These are phyloP conservation scores for Limnomonas spitsbergensis DNA, from an alignment of 139 green algal genomes.

Conservation along the genomic window DNA sequence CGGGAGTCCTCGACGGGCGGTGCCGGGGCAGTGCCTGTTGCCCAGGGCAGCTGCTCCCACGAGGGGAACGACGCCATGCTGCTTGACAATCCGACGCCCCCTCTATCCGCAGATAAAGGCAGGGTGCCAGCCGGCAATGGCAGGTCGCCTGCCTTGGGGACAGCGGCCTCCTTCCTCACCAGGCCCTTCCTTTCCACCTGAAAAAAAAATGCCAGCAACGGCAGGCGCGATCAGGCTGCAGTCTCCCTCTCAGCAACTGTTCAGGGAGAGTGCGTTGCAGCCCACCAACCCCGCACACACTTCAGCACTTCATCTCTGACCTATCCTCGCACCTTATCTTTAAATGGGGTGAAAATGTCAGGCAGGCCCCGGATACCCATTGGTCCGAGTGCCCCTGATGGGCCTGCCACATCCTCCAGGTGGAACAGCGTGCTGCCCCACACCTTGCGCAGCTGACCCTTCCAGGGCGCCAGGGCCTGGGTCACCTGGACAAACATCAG, in stretches of 20 bases:
- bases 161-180: slow-evolving; percentile 49
- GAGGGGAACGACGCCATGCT: background rate
- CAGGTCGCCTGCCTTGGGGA: slow-evolving; percentile 9
- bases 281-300: too few species aligned
- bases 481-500: slow-evolving; percentile 18
- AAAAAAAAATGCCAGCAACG: background rate
- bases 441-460: slow-evolving; percentile 42
- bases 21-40: slow-evolving; percentile 2
- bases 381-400: background rate
- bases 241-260: too few species aligned
- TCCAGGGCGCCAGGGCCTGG: background rate
- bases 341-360: slow-evolving; percentile 93
- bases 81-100: too few species aligned
- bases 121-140: background rate
- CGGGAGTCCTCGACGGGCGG: slow-evolving; percentile 38
- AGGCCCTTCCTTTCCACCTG: slow-evolving; percentile 1
- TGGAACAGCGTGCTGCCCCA: slow-evolving; percentile 89
- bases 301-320: background rate
- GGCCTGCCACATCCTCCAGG: slow-evolving; percentile 70
- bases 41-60: slow-evolving; percentile 45
- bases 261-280: too few species aligned
- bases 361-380: slow-evolving; percentile 38
- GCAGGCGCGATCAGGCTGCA: too few species aligned
- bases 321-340: slow-evolving; percentile 54
- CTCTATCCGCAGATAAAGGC: background rate